Evolutionary conservation across 2,329 filamentous ascomycete genomes (phyloP).

Genomic region (Pezicula rhizophila): DNA sequence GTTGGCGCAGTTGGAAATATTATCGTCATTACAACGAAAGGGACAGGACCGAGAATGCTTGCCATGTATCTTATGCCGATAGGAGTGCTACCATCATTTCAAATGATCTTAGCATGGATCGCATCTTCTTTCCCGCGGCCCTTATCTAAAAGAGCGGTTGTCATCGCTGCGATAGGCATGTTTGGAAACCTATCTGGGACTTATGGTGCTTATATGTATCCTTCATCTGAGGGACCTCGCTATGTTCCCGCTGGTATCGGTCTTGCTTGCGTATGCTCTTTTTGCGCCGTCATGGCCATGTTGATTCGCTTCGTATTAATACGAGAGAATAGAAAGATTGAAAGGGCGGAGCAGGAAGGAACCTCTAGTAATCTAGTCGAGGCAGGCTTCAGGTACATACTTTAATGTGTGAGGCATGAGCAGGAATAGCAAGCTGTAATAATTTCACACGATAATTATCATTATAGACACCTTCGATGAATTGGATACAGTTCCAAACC

Average conservation of each 20-base stretch:
- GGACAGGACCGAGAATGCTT: constrained; percentile 1
- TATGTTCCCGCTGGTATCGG: not conserved
- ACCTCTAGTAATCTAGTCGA: not conserved
- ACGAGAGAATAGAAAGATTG: not conserved
- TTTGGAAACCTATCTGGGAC: constrained; percentile 1
- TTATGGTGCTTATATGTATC: constrained; percentile 4
- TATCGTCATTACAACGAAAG: not conserved
- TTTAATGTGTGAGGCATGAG: not conserved
- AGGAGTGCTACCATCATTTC: not conserved
- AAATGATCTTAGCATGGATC: constrained; percentile 2
- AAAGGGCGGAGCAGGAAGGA: not conserved
- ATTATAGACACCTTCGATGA: too few relatives aligned
- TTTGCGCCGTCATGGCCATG: not conserved
- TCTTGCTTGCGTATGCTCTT: not conserved
- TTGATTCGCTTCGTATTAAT: not conserved
- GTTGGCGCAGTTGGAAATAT: constrained; percentile 1
- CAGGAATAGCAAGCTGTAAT: too few relatives aligned
- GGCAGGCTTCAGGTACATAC: not conserved
- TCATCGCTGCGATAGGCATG: not conserved
- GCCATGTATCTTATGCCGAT: constrained; percentile 4
- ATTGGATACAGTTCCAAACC: too few relatives aligned
- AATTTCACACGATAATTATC: too few relatives aligned
- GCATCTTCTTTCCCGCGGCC: constrained; percentile 1
- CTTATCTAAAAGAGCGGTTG: constrained; percentile 1
- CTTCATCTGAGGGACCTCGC: not conserved